Conservation (phyloP, 2,329 filamentous ascomycete genomes). For the Zymoseptoria brevis region DNA sequence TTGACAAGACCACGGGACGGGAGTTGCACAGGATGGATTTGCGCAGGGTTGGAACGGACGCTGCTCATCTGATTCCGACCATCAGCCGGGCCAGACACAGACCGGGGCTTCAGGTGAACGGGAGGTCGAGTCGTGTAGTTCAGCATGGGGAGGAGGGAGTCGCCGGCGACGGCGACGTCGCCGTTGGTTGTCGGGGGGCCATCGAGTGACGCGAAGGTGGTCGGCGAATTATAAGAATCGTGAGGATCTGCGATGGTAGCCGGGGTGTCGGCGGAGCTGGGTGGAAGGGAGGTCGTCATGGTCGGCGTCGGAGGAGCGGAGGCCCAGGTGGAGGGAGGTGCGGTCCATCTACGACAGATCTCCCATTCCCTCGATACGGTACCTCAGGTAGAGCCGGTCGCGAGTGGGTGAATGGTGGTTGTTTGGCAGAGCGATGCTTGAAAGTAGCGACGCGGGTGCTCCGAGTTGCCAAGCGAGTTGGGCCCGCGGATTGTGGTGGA, state of each 20-base stretch:
- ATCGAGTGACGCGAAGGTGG: slow-evolving; percentile 3
- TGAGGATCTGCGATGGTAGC: slow-evolving; percentile 14
- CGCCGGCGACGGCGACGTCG: not conserved
- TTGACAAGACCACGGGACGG: slow-evolving; percentile 48
- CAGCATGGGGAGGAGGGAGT: not conserved
- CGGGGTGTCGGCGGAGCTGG: slow-evolving; percentile 4
- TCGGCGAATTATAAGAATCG: slow-evolving; percentile 10
- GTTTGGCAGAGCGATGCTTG: not conserved
- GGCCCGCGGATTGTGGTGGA: no score
- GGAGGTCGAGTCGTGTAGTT: slow-evolving; percentile 5
- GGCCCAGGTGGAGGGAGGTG: not conserved
- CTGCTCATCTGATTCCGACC: slow-evolving; percentile 14
- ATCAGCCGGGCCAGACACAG: slow-evolving; percentile 15
- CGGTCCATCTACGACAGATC: not conserved
- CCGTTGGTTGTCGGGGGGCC: not conserved
- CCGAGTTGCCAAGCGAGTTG: no score
- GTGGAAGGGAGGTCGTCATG: slow-evolving; percentile 4
- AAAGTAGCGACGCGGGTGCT: no score
- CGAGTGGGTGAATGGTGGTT: not conserved
- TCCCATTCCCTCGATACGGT: not conserved
- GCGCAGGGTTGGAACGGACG: slow-evolving; percentile 20
- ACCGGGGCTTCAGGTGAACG: slow-evolving; percentile 7
- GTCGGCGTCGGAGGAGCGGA: not conserved
- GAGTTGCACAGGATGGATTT: slow-evolving; percentile 14
- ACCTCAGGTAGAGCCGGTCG: not conserved